Base-by-base conservation (phyloP, 306 rosid species). In the Carpinus viminea region DNA sequence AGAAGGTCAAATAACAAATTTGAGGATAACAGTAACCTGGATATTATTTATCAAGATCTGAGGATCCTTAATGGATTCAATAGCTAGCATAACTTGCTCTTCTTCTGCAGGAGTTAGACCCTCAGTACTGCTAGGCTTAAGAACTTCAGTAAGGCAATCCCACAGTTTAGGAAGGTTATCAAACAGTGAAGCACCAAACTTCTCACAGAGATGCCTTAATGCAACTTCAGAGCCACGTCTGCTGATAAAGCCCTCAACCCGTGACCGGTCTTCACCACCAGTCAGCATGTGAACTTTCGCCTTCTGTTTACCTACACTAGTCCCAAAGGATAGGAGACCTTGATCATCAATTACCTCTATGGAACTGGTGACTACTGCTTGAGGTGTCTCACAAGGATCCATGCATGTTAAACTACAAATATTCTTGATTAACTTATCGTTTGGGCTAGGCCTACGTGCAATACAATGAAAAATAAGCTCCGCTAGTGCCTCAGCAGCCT, bases 131-230 rank as follows among this genome's bases (percentile, higher is more conserved):
- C 79, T 61, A 57, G 98, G 93, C 84, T 88, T 87, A 53, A 92
- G 92, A 83, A 95, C 89, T 86, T 95, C 98, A 46, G 98, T 89
- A 80, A 95, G 98, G 85, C 97, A 95, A 78, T 92, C 98, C 98
- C 98, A 95, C 72, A 95, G 82, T 85, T 93, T 95, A 59, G 98
- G 98, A 93, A 95, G 93, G 84, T 87, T 91, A 46, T 90, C 96
- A 86, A 95, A 92, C 73, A 92, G 82, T 61, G 84, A 90, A 54
- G 81, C 82, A 75, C 98, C 91, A 66, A 95, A 93, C 83, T 90
- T 91, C 83, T 87, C 83, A 84, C 97, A 92, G 52, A 95, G 88
- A 91, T 86, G 90, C 96, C 81, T 91, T 86, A 95, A 79, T 43
- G 93, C 88, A 71, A 88, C 90, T 79, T 95, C 98, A 87, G 98